phyloP scores from a whole-genome alignment of 78 protist species.

The Polysphondylium violaceum region DNA sequence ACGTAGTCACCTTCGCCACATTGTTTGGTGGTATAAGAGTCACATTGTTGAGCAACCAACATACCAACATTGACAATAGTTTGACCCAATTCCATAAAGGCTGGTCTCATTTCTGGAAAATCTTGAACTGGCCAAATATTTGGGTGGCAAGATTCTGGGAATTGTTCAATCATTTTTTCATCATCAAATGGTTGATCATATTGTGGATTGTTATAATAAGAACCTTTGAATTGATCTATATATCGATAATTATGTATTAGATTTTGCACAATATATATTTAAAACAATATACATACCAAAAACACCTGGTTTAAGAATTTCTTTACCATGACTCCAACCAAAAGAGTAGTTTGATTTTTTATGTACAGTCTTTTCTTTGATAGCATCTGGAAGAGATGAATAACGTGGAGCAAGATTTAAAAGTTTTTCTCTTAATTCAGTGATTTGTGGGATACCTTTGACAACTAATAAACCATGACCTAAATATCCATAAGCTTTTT shows the following conservation, averaged over 20 bases:
- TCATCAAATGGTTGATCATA: conserved; percentile 80
- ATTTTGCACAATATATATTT: not conserved
- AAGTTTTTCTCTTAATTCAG: conserved; percentile 40
- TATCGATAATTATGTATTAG: not conserved
- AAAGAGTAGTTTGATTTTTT: conserved; percentile 51
- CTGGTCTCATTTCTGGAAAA: conserved; percentile 68
- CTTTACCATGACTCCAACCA: conserved; percentile 84
- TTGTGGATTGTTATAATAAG: conserved; percentile 84
- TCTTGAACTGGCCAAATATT: conserved; percentile 85
- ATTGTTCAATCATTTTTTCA: conserved; percentile 64
- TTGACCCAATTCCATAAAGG: conserved; percentile 79
- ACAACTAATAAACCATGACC: conserved; percentile 79
- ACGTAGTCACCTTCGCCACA: not conserved
- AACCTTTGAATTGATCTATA: conserved; percentile 75
- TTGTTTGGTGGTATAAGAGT: conserved; percentile 27
- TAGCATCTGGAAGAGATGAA: conserved; percentile 64
- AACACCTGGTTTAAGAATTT: conserved; percentile 69
- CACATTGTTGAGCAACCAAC: conserved; percentile 78
- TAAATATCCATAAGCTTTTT: conserved; percentile 56
- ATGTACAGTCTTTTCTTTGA: conserved; percentile 77
- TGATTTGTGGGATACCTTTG: conserved; percentile 57
- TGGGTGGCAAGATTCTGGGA: conserved; percentile 77
- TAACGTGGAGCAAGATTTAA: conserved; percentile 68
- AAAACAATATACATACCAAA: conserved; percentile 32
- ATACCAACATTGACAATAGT: conserved; percentile 69